Evolutionary conservation across 2,329 filamentous ascomycete species (phyloP), one percentile per base, ranked within the genome.

Genomic region (Karstenula rhodostoma): DNA sequence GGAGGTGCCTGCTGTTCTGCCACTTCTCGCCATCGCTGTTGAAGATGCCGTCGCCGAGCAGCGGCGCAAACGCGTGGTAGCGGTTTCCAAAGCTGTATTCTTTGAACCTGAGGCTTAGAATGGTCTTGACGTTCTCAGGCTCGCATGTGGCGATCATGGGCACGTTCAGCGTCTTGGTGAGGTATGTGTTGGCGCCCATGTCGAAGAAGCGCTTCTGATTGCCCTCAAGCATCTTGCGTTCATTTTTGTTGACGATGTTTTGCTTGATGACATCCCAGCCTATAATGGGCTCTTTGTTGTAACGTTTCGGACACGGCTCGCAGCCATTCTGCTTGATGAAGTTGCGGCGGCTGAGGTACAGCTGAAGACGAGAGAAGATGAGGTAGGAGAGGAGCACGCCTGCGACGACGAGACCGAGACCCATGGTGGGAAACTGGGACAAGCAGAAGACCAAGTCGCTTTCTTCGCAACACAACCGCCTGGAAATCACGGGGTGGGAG

Each of bases 281-380:
- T 3, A 87, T 74, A 57, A 89, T 67, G 0, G 81, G 83, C 64
- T 88, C 87, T 57, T 80, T 80, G 73, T 86, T 82, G 3, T 83
- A 83, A 61, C 80, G 83, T 9, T 63, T 59, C 2, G 72, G 68
- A n/a, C 79, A 78, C 9, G 79, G 78, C 51, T 83, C 74, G 70
- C 85, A 86, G 50, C 83, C 82, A 67, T 84, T 77, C 32, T 77
- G 73, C 22, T 73, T 75, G 57, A 73, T 78, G 51, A 81, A 69
- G 13, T 71, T 73, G 44, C 77, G 73, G 15, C 80, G 78, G 48
- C 63, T 67, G 52, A 75, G 65, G 61, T 77, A 78, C 2, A 78
- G 67, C 3, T 72, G 67, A 44, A 81, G 59, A 7, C 69, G 67
- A 17, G 68, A 72, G 64, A 74, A 77, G 54, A 77, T 23, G 46